Evolutionary conservation across 2,329 filamentous ascomycete genomes (phyloP).

Genomic region (Fusarium cicatricum): DNA sequence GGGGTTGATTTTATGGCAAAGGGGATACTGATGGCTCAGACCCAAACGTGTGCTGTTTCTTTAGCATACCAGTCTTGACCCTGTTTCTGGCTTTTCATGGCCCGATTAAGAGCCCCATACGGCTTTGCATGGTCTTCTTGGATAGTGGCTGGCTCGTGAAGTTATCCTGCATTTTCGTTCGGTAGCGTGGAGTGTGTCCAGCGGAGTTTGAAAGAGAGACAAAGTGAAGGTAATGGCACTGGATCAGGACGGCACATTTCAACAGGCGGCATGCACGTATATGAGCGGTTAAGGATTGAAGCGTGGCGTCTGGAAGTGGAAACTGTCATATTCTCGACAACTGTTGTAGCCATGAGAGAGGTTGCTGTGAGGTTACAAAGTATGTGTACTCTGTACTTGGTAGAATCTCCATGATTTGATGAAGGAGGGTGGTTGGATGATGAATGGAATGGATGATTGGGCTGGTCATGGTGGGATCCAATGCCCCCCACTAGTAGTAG

Average conservation of each 20-base stretch:
- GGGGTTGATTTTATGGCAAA: not conserved
- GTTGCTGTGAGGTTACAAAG: no score
- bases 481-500: not conserved
- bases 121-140: not conserved
- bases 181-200: slow-evolving; percentile 1
- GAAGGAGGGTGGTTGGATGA: not conserved
- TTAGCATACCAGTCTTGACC: slow-evolving; percentile 8
- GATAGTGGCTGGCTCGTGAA: not conserved
- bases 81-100: slow-evolving; percentile 1
- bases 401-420: no score
- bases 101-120: no score
- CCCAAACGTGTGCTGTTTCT: slow-evolving; percentile 23
- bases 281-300: not conserved
- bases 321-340: no score
- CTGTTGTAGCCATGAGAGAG: no score
- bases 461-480: slow-evolving; percentile 7
- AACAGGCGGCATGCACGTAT: not conserved
- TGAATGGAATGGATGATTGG: slow-evolving; percentile 17
- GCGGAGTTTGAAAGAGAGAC: slow-evolving; percentile 29
- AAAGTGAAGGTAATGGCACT: slow-evolving; percentile 16
- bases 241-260: slow-evolving; percentile 23
- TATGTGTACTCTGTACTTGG: no score
- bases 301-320: no score
- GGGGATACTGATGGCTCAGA: slow-evolving; percentile 14
- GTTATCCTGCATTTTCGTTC: not conserved